Base-by-base conservation (phyloP, 2,329 filamentous ascomycete genomes). In the Penicillium freii region DNA sequence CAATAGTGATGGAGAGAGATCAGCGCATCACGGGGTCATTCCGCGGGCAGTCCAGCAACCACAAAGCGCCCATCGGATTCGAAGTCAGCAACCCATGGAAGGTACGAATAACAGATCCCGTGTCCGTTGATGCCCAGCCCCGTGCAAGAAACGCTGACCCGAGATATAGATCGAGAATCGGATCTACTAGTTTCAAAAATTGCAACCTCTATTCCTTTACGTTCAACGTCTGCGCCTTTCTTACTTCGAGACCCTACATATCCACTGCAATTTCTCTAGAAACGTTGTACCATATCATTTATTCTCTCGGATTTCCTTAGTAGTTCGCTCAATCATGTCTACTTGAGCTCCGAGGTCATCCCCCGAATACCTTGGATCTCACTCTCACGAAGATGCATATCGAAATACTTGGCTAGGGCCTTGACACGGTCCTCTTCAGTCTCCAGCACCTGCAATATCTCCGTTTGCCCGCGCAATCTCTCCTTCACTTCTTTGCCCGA, bases 81-180 rank as follows among this genome's bases (percentile, higher is more conserved):
- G 85, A 87, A 74, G 71, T 87, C 68, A 87, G 82, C 81, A 87
- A 86, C 75, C 82, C 83, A 62, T 88, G 85, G 85, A 85, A 82
- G 81, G 85, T 87, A 80, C 49, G 67, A 58, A 60, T 17, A 11
- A 53, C 9, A 31, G 5, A 42, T 38, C 19, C 4, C 9, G 2
- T 10, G 29, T 33, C 19, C 23, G 36, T 9, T 11, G 5, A 15
- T 23, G 36, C 13, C 29, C 15, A 1, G 13, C 8, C 17, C 2
- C n/a, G 19, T 43, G 10, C 47, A 23, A 23, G 17, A 45, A 19
- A 45, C 44, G 40, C 65, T 76, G 56, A 73, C 47, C 9, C 17
- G 10, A 15, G n/a, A 44, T 45, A 36, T 59, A 77, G 75, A 59
- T 77, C 62, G 75, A 77, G 60, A 75, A 72, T 62, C 71, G 74